Base-by-base conservation (phyloP, 2,329 filamentous ascomycete species). In the Cryphonectria radicalis region DNA sequence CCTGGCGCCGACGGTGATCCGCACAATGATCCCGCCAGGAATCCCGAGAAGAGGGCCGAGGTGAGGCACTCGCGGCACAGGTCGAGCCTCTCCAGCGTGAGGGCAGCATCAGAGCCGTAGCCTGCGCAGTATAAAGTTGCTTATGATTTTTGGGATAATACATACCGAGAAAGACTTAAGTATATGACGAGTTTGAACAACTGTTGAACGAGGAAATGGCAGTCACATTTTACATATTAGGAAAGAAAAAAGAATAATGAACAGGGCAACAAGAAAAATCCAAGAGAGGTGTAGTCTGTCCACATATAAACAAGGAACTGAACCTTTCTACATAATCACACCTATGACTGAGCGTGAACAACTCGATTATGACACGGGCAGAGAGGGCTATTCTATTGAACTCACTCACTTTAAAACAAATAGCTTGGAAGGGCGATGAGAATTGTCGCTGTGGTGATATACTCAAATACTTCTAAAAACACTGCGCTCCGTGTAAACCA, bases 1-100 rank as follows among this genome's bases (percentile, higher is more conserved):
- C 83, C 83, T 32, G 82, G 82, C 17, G 83, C 84, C 32, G 83
- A 85, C 73, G 83, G 82, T 37, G 83, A 84, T 70, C 77, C 79
- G 50, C 68, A 75, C 35, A 84, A 84, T 63, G 83, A 84, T 74
- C 82, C 82, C 11, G 83, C 82, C 22, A 79, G 81, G 75, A 84
- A 84, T 73, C 80, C 81, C 1, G 80, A 82, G 74, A 84, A 82
- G 77, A 76, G 76, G 46, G 80, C 79, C 13, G 72, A 74, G 67
- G 46, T 74, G 46, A 59, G 69, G 55, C 57, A 67, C 40, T 69
- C 69, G 10, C 63, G 71, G 67, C 63, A 59, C 22, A 72, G 67
- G 69, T 64, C 65, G 22, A 67, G 62, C n/a, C 37, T 53, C 67
- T 70, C 70, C 53, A 70, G 68, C 59, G 28, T 67, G 67, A 67